Percentiles rank a stretch among this genome's conserved stretches.
phyloP scores from a whole-genome alignment of 139 green algal genomes.

The Chlamydomonas applanata region DNA sequence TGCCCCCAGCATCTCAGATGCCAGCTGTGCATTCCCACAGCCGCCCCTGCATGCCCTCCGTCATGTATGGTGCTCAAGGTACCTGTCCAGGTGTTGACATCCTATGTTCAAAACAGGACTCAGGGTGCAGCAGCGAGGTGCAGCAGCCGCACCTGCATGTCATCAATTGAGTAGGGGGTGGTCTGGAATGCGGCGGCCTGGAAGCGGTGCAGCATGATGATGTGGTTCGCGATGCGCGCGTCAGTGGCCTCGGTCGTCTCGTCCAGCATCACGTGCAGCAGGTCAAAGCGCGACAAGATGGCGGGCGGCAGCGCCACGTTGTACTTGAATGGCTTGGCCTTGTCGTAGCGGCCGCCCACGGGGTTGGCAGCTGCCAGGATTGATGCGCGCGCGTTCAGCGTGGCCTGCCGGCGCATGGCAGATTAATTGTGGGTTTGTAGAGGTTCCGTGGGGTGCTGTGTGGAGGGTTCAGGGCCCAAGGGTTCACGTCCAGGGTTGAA shows the following conservation, averaged over 20 bases:
- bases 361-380: slow-evolving; percentile 97
- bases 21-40: no score
- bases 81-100: no score
- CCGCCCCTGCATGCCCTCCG: no score
- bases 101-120: no score
- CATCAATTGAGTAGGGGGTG: slow-evolving; percentile 78
- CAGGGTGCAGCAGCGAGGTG: no score
- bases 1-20: no score
- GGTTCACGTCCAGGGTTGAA: no score
- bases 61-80: no score
- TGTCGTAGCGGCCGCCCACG: slow-evolving; percentile 89
- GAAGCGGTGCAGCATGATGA: slow-evolving; percentile 70
- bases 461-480: no score
- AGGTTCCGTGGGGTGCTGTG: no score
- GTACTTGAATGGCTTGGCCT: slow-evolving; percentile 81
- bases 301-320: slow-evolving; percentile 89
- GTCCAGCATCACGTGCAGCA: slow-evolving; percentile 95
- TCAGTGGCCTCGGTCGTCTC: slow-evolving; percentile 81
- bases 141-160: slow-evolving; percentile 85
- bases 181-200: slow-evolving; percentile 35
- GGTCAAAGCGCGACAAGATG: slow-evolving; percentile 91
- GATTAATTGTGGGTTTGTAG: no score
- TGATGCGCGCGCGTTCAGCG: slow-evolving; percentile 90
- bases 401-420: slow-evolving; percentile 62
- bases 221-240: slow-evolving; percentile 77